Conservation (phyloP, 805 yeast genomes). For the Starmerella etchellsii region DNA sequence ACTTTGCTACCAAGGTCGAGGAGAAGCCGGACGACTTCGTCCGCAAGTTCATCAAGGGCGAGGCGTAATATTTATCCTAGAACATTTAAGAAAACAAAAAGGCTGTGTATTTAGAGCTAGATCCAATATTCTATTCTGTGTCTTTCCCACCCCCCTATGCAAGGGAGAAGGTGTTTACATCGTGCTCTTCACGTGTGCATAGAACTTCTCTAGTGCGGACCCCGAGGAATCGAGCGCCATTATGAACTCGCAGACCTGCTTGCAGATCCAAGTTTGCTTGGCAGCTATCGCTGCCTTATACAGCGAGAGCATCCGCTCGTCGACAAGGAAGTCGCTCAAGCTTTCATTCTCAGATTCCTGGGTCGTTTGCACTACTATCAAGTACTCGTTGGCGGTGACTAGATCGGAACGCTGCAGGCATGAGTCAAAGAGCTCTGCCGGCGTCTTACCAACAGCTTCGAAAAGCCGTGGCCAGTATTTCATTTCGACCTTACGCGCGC, state of each 20-base stretch:
- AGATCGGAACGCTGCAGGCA: conserved; percentile 27
- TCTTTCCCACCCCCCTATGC: too few relatives aligned
- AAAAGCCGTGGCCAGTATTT: conserved; percentile 38
- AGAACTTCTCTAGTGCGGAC: conserved; percentile 16
- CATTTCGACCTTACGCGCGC: conserved; percentile 47
- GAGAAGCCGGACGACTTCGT: conserved; percentile 47
- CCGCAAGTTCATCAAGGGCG: conserved; percentile 42
- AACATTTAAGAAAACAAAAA: too few relatives aligned
- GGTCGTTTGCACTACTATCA: conserved; percentile 29
- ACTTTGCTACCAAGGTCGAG: conserved; percentile 41
- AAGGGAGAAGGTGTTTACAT: too few relatives aligned
- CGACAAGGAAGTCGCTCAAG: conserved; percentile 5
- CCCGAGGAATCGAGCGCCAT: conserved; percentile 29
- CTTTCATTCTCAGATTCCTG: conserved; percentile 14
- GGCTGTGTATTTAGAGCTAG: too few relatives aligned
- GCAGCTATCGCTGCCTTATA: conserved; percentile 27
- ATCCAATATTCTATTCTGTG: too few relatives aligned
- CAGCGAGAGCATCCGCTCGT: conserved; percentile 16
- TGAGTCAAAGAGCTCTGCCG: conserved; percentile 26
- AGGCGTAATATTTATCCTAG: conserved; percentile 16
- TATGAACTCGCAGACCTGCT: conserved; percentile 30
- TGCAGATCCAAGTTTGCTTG: conserved; percentile 28
- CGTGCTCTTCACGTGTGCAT: background rate
- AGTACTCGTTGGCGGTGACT: conserved; percentile 31
- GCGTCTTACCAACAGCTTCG: conserved; percentile 27